Evolutionary conservation across 768 basidiomycete genomes (phyloP).

Genomic region (Podaxis sp.): DNA sequence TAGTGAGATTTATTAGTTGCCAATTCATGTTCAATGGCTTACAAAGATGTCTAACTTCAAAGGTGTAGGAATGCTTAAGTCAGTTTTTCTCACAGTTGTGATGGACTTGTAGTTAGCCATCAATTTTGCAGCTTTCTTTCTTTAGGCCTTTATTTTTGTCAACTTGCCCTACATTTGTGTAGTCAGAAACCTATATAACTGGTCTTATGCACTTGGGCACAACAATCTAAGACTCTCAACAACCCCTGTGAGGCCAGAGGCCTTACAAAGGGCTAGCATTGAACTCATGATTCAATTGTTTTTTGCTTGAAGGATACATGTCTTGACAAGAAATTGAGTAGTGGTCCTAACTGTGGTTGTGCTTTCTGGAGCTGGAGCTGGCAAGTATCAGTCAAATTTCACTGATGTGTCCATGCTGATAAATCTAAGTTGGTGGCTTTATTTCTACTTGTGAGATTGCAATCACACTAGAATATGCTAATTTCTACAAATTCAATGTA

Average conservation of each 20-base stretch:
- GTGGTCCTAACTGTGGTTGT: constrained; percentile 19
- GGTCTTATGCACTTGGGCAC: too few species aligned
- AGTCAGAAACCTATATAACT: too few species aligned
- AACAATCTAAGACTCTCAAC: too few species aligned
- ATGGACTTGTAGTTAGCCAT: too few species aligned
- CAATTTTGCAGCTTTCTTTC: too few species aligned
- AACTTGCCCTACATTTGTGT: too few species aligned
- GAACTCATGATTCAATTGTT: constrained; percentile 46
- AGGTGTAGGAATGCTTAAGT: too few species aligned
- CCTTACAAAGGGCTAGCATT: constrained; percentile 40
- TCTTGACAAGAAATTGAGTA: constrained; percentile 24
- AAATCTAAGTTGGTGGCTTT: neutral
- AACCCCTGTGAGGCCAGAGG: neutral
- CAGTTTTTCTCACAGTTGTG: too few species aligned
- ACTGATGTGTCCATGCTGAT: neutral
- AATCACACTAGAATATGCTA: neutral
- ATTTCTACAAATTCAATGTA: neutral
- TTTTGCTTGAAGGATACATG: constrained; percentile 38
- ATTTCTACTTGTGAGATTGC: neutral
- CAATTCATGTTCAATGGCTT: too few species aligned
- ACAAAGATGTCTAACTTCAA: neutral
- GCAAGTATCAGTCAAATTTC: constrained; percentile 17
- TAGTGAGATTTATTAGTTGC: constrained; percentile 27
- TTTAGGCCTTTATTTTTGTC: too few species aligned
- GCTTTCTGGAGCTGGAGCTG: constrained; percentile 19